Base-by-base conservation (phyloP, 768 basidiomycete genomes). In the Pulveroboletus sp. region DNA sequence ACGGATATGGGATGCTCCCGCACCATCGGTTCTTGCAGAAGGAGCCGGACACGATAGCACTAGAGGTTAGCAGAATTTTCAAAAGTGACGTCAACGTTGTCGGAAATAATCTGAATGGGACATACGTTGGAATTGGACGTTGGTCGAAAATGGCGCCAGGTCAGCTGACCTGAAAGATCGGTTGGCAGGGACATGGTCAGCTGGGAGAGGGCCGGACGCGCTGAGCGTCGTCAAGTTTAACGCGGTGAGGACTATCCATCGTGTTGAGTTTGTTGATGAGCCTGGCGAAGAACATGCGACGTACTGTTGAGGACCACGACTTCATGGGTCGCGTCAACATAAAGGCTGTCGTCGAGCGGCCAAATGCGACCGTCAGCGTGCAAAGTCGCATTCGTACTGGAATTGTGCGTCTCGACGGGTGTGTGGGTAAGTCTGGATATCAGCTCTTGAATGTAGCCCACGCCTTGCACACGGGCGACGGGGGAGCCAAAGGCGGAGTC, bases 271-370 rank as follows among this genome's bases (percentile, higher is more conserved):
- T 47, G 8, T 19, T 6, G 4, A 5, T 10, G 11, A 34, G 9
- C 20, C 2, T 10, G 9, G 14, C 17, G 12, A 44, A 4, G 2
- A 45, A 22, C 7, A 42, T 11, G 47, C 2, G 30, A 69, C 79
- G 17, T 53, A 88, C 88, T 79, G 59, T 92, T 86, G n/a, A 92
- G 69, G 1, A 93, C 82, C 32, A 93, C 87, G n/a, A 91, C 89
- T 59, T 95, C 93, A 49, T 94, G 93, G 2, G 87, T 89, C 6
- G 89, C 89, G 62, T 95, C 93, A 7, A 92, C 90, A 50, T 93
- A 94, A 29, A 94, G 63, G 47, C 73, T 77, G 46, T 89, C 80
- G 22, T 76, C 69, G 2, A 91, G 73, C 7, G 87, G 88, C 78
- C 88, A 89, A 0, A 80, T 86, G 16, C 76, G 73, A 1, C 75